Evolutionary conservation across 2,329 filamentous ascomycete species (phyloP).

Genomic region (Pseudogymnoascus verrucosus): DNA sequence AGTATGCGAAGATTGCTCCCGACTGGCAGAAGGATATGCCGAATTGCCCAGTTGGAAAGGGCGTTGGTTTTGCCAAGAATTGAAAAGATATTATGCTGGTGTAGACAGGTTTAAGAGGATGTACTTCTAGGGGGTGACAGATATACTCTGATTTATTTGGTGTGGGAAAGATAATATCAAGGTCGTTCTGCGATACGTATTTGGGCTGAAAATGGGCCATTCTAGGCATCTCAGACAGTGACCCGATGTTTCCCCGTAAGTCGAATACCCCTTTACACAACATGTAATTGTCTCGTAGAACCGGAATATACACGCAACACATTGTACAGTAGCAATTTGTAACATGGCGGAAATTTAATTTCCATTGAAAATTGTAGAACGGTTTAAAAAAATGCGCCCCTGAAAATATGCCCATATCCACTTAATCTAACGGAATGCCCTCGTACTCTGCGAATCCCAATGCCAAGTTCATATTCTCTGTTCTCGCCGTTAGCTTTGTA

Average conservation of each 20-base stretch:
- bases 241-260: not conserved
- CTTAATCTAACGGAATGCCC: conserved; percentile 56
- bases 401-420: not conserved
- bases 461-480: conserved; percentile 91
- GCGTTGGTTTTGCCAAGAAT: conserved; percentile 16
- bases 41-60: conserved; percentile 23
- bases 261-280: no score
- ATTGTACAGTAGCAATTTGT: not conserved
- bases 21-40: conserved; percentile 24
- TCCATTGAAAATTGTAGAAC: conserved; percentile 3
- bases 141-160: not conserved
- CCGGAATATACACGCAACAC: not conserved
- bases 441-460: conserved; percentile 83
- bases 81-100: not conserved
- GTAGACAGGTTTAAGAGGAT: not conserved
- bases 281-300: not conserved
- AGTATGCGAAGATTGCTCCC: conserved; percentile 24
- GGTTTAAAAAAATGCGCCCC: not conserved
- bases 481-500: conserved; percentile 13
- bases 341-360: not conserved
- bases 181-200: not conserved
- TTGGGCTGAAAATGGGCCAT: not conserved
- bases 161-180: not conserved
- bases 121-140: conserved; percentile 1
- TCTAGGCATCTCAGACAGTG: not conserved